Evolutionary conservation across 2,329 filamentous ascomycete genomes (phyloP).

Genomic region (Tolypocladium tropicale): DNA sequence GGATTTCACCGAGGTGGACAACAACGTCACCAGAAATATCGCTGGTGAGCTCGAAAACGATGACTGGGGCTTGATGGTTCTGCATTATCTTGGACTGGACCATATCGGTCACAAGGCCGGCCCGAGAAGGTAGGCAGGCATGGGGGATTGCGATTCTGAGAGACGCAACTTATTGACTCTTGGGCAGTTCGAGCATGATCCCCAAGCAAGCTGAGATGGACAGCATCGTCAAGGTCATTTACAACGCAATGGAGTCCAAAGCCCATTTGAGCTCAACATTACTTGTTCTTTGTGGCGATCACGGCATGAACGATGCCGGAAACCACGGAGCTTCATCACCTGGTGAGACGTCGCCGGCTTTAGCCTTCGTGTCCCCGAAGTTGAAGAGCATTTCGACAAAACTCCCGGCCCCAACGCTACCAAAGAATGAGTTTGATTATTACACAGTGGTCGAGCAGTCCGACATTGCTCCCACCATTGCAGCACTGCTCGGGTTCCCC

Average conservation of each 20-base stretch:
- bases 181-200: slow-evolving; percentile 69
- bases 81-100: slow-evolving; percentile 92
- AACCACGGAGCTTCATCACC: slow-evolving; percentile 92
- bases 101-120: slow-evolving; percentile 97
- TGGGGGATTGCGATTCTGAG: background rate
- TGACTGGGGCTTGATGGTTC: slow-evolving; percentile 89
- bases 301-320: slow-evolving; percentile 98
- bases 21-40: slow-evolving; percentile 91
- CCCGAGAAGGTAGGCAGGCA: slow-evolving; percentile 61
- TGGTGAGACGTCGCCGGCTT: slow-evolving; percentile 86
- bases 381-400: slow-evolving; percentile 45
- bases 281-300: slow-evolving; percentile 81
- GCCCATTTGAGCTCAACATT: slow-evolving; percentile 67
- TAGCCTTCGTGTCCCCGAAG: slow-evolving; percentile 86
- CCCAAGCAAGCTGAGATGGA: slow-evolving; percentile 96
- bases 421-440: slow-evolving; percentile 66
- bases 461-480: slow-evolving; percentile 83
- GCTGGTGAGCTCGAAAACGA: slow-evolving; percentile 59
- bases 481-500: slow-evolving; percentile 77
- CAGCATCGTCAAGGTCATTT: slow-evolving; percentile 64
- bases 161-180: slow-evolving; percentile 1
- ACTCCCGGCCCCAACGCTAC: slow-evolving; percentile 42
- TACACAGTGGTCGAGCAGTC: slow-evolving; percentile 86
- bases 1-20: slow-evolving; percentile 97
- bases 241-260: slow-evolving; percentile 59